A percentile compares a stretch with the other conserved stretches of the same genome.
These are phyloP conservation scores for Aspergillus novoparasiticus DNA, from an alignment of 2,329 filamentous ascomycete genomes.

Conservation along the genomic window DNA sequence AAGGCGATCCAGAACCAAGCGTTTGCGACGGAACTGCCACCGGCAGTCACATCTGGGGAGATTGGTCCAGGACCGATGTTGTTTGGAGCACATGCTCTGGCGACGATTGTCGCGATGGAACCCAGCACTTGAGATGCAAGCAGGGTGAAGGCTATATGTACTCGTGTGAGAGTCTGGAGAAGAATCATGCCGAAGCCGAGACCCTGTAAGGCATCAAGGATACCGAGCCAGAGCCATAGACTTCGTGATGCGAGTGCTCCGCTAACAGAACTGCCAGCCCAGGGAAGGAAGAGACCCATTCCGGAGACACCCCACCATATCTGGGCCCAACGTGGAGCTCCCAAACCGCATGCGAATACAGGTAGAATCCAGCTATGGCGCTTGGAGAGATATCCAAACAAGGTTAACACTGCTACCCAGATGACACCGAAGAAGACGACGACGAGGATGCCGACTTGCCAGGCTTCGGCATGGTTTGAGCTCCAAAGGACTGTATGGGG, in stretches of 20 bases:
- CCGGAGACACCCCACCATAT: slow-evolving; percentile 67
- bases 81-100: slow-evolving; percentile 62
- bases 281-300: slow-evolving; percentile 64
- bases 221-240: slow-evolving; percentile 69
- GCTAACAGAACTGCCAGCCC: slow-evolving; percentile 58
- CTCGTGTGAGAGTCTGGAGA: slow-evolving; percentile 64
- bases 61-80: slow-evolving; percentile 62
- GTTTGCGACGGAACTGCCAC: slow-evolving; percentile 49
- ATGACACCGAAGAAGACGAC: slow-evolving; percentile 54
- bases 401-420: slow-evolving; percentile 51
- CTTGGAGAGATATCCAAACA: slow-evolving; percentile 60
- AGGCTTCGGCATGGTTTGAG: slow-evolving; percentile 57
- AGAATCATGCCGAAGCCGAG: slow-evolving; percentile 70
- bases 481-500: slow-evolving; percentile 55
- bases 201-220: slow-evolving; percentile 66
- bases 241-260: slow-evolving; percentile 59
- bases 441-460: slow-evolving; percentile 58
- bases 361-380: slow-evolving; percentile 68
- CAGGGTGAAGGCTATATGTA: slow-evolving; percentile 66
- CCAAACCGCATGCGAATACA: slow-evolving; percentile 67
- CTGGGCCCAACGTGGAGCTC: slow-evolving; percentile 67
- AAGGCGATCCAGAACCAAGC: slow-evolving; percentile 65
- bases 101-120: slow-evolving; percentile 63
- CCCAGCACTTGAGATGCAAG: slow-evolving; percentile 64
- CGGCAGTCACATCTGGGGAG: slow-evolving; percentile 62